phyloP scores from a whole-genome alignment of 2,329 filamentous ascomycete species.

The Penicillium sp. region DNA sequence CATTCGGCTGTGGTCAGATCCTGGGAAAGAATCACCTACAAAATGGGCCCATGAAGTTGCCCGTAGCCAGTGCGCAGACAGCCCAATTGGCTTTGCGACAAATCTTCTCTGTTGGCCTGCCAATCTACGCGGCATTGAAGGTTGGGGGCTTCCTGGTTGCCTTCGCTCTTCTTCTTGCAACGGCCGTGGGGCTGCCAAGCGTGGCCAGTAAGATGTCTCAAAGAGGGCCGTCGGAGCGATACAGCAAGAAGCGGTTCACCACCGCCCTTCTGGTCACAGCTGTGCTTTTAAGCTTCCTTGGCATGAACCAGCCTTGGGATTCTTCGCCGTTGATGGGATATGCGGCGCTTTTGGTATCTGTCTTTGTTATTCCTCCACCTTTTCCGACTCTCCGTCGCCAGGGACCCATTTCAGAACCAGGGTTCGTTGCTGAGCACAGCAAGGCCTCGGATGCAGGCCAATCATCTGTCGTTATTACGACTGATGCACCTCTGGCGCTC shows the following conservation, averaged over 20 bases:
- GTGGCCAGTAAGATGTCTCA: slow-evolving; percentile 22
- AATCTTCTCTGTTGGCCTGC: slow-evolving; percentile 52
- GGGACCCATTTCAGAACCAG: slow-evolving; percentile 27
- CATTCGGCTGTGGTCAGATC: slow-evolving; percentile 36
- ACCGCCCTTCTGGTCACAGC: slow-evolving; percentile 31
- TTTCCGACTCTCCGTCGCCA: slow-evolving; percentile 36
- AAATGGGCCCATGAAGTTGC: slow-evolving; percentile 20
- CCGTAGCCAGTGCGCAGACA: slow-evolving; percentile 21
- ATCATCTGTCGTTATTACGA: slow-evolving; percentile 22
- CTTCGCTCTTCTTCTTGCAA: slow-evolving; percentile 53
- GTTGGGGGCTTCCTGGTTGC: slow-evolving; percentile 59
- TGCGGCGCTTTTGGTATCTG: slow-evolving; percentile 49
- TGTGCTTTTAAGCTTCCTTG: slow-evolving; percentile 33
- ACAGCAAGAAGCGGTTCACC: slow-evolving; percentile 35
- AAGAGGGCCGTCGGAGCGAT: slow-evolving; percentile 22
- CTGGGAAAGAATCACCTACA: slow-evolving; percentile 22
- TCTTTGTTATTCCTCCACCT: slow-evolving; percentile 55
- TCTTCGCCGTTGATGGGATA: slow-evolving; percentile 52
- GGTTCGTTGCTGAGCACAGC: slow-evolving; percentile 28
- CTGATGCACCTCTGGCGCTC: slow-evolving; percentile 36
- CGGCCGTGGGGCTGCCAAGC: slow-evolving; percentile 50
- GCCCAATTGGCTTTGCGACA: slow-evolving; percentile 35
- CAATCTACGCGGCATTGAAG: slow-evolving; percentile 60
- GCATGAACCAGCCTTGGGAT: slow-evolving; percentile 38
- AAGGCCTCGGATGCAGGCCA: slow-evolving; percentile 16